Conservation (phyloP, 441 rosid genomes). For the Eutrema salsugineum region DNA sequence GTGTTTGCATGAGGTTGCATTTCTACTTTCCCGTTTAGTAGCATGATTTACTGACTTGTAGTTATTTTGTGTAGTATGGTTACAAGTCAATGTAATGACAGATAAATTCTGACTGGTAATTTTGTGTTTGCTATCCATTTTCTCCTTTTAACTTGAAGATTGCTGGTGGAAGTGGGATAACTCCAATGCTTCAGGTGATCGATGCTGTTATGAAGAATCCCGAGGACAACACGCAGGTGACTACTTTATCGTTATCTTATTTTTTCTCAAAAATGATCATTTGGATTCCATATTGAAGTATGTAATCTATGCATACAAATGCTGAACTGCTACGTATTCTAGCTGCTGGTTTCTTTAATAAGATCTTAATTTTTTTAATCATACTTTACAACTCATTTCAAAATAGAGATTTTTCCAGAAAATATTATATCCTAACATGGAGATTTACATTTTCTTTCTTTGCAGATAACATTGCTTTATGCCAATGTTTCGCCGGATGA, state of each 20-base stretch:
- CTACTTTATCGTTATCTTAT: not conserved
- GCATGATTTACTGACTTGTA: slow-evolving; percentile 1
- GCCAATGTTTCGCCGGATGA: slow-evolving; percentile 97
- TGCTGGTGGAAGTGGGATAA: slow-evolving; percentile 97
- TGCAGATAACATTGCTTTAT: slow-evolving; percentile 74
- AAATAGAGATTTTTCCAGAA: not conserved
- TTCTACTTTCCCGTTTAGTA: not conserved
- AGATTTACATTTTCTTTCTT: slow-evolving; percentile 3
- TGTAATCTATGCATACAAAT: not conserved
- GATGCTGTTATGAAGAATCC: slow-evolving; percentile 91
- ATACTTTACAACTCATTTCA: not conserved
- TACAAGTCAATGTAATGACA: not conserved
- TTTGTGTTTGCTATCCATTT: slow-evolving; percentile 10
- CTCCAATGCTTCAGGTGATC: slow-evolving; percentile 97
- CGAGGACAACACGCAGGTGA: slow-evolving; percentile 87
- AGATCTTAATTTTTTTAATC: not conserved
- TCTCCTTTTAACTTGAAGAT: slow-evolving; percentile 39
- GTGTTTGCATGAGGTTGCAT: not conserved
- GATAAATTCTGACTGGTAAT: not conserved
- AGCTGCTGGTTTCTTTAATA: not conserved
- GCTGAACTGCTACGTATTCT: not conserved
- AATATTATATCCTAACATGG: not conserved
- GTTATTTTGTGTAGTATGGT: not conserved
- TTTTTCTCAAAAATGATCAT: not conserved
- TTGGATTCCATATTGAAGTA: not conserved